phyloP scores from a whole-genome alignment of 192 early-diverging fungal species.

The Glomus cerebriforme region DNA sequence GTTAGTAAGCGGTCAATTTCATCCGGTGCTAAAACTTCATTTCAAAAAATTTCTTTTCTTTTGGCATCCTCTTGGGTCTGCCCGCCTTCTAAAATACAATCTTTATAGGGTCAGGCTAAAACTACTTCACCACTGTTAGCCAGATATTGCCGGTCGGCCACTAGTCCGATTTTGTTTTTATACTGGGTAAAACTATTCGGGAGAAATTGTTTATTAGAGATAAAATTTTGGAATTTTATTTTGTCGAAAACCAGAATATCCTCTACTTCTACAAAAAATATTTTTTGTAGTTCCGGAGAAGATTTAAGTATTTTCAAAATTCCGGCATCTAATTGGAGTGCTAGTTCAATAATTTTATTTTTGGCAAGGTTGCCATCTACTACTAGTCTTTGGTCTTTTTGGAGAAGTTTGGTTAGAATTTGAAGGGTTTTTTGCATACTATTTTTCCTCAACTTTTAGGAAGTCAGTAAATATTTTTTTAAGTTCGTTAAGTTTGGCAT shows the following conservation, averaged over 20 bases:
- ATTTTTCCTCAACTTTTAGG: too few relatives aligned
- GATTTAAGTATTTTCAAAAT: slow-evolving; percentile 1
- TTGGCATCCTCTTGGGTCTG: slow-evolving; percentile 5
- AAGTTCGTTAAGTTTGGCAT: too few relatives aligned
- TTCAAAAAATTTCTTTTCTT: slow-evolving; percentile 15
- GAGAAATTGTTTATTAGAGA: slow-evolving; percentile 18
- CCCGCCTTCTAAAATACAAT: slow-evolving; percentile 16
- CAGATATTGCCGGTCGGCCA: neutral
- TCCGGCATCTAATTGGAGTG: neutral
- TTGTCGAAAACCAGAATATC: slow-evolving; percentile 1
- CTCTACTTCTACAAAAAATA: slow-evolving; percentile 4
- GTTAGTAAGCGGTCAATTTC: slow-evolving; percentile 17
- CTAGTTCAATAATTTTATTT: slow-evolving; percentile 18
- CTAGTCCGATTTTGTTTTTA: slow-evolving; percentile 1
- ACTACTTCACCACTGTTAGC: slow-evolving; percentile 1
- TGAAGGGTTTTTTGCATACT: neutral
- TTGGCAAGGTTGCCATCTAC: slow-evolving; percentile 1
- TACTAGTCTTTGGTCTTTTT: slow-evolving; percentile 4
- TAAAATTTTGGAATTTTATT: slow-evolving; percentile 15
- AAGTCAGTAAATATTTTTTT: too few relatives aligned
- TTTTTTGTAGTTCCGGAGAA: neutral
- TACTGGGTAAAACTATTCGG: slow-evolving; percentile 6
- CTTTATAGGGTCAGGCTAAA: slow-evolving; percentile 12
- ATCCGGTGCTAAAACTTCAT: slow-evolving; percentile 3
- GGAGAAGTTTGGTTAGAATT: neutral